These are phyloP conservation scores for Aspergillus felis DNA, from an alignment of 2,329 filamentous ascomycete genomes.

Conservation along the genomic window DNA sequence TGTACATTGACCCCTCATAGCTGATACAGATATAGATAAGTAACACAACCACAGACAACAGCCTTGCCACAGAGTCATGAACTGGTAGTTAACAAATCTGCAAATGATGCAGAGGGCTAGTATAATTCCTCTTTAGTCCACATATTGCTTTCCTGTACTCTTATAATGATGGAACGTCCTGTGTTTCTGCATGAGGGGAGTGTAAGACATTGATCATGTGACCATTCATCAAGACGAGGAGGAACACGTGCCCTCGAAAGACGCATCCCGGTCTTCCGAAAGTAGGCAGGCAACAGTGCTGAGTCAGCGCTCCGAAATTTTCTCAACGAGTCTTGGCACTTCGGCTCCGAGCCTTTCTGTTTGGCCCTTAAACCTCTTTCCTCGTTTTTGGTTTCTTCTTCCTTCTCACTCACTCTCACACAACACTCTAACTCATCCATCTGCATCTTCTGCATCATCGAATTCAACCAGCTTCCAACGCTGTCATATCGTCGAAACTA, in stretches of 20 bases:
- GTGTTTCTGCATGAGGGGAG: not conserved
- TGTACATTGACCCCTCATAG: not conserved
- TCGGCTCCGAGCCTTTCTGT: slow-evolving; percentile 21
- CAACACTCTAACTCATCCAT: not conserved
- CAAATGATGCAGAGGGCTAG: not conserved
- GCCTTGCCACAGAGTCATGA: not conserved
- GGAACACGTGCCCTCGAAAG: slow-evolving; percentile 3
- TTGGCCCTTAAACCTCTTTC: slow-evolving; percentile 19
- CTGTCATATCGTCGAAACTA: slow-evolving; percentile 8
- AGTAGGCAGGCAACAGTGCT: not conserved
- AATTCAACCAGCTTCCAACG: slow-evolving; percentile 13
- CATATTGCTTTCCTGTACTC: not conserved
- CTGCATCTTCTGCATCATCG: slow-evolving; percentile 2
- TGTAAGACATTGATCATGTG: not conserved
- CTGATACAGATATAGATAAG: not conserved
- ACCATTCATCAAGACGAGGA: not conserved
- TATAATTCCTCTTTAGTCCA: not conserved
- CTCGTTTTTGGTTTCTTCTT: slow-evolving; percentile 12
- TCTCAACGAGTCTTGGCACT: slow-evolving; percentile 14
- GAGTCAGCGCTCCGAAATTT: not conserved
- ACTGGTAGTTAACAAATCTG: not conserved
- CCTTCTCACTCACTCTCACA: not conserved
- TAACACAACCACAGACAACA: not conserved
- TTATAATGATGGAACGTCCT: not conserved
- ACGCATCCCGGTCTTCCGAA: not conserved